Base-by-base conservation (phyloP, 1,139 yeast species). In the Taiozyma sp. region DNA sequence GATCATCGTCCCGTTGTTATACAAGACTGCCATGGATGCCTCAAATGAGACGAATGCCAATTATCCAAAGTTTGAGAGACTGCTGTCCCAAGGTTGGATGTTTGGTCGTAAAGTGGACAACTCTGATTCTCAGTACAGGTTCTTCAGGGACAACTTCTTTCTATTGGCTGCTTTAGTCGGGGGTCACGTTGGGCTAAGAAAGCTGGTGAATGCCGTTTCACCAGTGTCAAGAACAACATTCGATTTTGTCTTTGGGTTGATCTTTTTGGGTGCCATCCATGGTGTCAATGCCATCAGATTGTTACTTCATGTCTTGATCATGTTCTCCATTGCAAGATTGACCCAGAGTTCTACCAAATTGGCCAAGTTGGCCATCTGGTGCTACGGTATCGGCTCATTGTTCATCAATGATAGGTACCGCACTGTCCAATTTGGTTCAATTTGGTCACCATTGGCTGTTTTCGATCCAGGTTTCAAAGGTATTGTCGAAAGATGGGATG, bases 401-500 rank as follows among this genome's bases (percentile, higher is more conserved):
- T 90, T 93, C 64, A 65, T 89, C 48, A 93, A 93, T 64, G 96
- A 89, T 61, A 71, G 72, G 51, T 80, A 74, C 54, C 74, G 89
- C 50, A 75, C 77, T 29, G 73, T 77, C 52, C 79, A 78, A 19
- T 75, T 79, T 50, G 83, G 80, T 2, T 56, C 61, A 51, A 32
- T 76, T 42, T 56, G 68, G 59, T 50, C 71, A 42, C 47, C 58
- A 24, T 59, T 83, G 24, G 66, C 72, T 0, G 66, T 77, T 26
- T 65, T 88, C 58, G 95, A 83, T 60, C 58, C 68, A 37, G 77
- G 81, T 1, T 83, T 76, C 60, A 75, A 73, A 64, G 98, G 99
- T 0, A 76, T 91, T 28, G 83, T 93, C 57, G 76, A 81, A 21
- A 75, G 98, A 58, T 95, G 99, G 99, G 98, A 93, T 64, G 97